phyloP scores from a whole-genome alignment of 176 grass and related monocot genomes.

The Oryza nivara region DNA sequence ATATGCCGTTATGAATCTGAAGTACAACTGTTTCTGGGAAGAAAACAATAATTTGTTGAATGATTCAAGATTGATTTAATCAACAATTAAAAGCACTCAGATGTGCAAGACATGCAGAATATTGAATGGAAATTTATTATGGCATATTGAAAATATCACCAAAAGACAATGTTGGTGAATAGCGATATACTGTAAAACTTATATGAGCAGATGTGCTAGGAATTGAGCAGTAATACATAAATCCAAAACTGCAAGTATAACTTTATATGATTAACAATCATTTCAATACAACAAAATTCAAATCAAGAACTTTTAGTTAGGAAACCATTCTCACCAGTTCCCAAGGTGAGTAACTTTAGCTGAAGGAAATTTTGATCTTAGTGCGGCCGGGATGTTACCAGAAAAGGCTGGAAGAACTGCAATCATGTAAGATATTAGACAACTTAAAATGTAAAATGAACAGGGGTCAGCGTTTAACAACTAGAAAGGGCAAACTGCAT shows the following conservation, averaged over 20 bases:
- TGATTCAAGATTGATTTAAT: neutral
- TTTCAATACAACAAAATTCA: neutral
- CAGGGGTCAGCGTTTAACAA: neutral
- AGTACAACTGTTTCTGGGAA: neutral
- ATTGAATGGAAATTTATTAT: neutral
- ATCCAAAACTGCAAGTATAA: neutral
- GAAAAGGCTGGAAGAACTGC: constrained; percentile 86
- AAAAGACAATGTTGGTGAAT: neutral
- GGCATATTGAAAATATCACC: neutral
- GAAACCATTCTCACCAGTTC: constrained; percentile 58
- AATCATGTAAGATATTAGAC: constrained; percentile 29
- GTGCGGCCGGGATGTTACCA: constrained; percentile 64
- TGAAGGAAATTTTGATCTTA: constrained; percentile 69
- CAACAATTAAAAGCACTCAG: constrained; percentile 2
- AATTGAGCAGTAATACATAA: neutral
- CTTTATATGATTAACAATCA: constrained; percentile 8
- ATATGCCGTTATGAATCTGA: neutral
- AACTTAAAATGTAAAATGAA: constrained; percentile 4
- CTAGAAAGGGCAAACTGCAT: neutral
- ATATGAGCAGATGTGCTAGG: neutral
- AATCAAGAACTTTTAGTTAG: constrained; percentile 19
- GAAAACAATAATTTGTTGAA: neutral
- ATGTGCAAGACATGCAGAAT: constrained; percentile 20
- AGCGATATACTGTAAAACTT: neutral
- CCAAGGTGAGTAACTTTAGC: constrained; percentile 76